Evolutionary conservation across 1,284 basidiomycete genomes (phyloP).

Genomic region (Takashimella koratensis): DNA sequence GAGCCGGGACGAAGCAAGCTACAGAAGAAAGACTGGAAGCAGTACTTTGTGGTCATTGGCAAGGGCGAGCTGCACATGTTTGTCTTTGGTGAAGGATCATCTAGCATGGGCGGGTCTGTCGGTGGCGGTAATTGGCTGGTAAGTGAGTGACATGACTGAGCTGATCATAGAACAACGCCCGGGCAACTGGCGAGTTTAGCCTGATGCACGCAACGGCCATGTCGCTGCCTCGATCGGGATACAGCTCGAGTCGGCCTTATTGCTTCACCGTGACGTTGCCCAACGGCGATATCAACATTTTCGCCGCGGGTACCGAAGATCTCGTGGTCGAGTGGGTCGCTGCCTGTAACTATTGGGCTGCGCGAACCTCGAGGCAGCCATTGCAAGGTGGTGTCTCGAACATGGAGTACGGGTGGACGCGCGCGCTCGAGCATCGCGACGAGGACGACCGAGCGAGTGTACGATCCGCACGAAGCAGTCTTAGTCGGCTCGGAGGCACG

Average conservation of each 20-base stretch:
- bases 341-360: constrained; percentile 99
- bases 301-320: constrained; percentile 96
- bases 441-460: constrained; percentile 27
- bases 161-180: constrained; percentile 59
- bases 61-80: constrained; percentile 94
- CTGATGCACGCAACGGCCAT: constrained; percentile 87
- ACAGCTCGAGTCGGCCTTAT: constrained; percentile 80
- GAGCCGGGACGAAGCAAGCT: constrained; percentile 59
- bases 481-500: constrained; percentile 53
- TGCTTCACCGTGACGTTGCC: constrained; percentile 93
- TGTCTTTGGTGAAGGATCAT: constrained; percentile 65
- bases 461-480: constrained; percentile 51
- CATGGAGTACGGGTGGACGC: constrained; percentile 98
- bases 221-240: constrained; percentile 80
- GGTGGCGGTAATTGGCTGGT: constrained; percentile 98
- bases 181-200: constrained; percentile 70
- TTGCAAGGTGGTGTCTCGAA: constrained; percentile 92
- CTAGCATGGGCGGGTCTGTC: constrained; percentile 58
- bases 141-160: constrained; percentile 41
- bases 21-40: constrained; percentile 82
- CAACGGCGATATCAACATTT: constrained; percentile 86
- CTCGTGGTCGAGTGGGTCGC: constrained; percentile 97
- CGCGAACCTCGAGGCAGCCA: constrained; percentile 86
- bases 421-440: constrained; percentile 34
- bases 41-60: constrained; percentile 92